Conservation (phyloP, 2,329 filamentous ascomycete species). For the Monosporascus sp. region DNA sequence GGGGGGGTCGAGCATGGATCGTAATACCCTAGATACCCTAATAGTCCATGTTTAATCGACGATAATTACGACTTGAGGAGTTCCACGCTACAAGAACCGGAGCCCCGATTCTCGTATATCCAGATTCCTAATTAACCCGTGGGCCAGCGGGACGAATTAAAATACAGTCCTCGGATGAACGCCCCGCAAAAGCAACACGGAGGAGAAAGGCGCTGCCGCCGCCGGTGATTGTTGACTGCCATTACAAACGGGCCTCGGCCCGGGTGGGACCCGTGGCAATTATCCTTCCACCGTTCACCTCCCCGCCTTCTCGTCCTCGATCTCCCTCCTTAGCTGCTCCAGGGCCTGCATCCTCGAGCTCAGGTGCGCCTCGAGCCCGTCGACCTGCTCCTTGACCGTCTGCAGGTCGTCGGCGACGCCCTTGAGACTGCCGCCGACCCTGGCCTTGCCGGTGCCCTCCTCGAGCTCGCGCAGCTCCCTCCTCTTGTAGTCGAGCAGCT, state of each 20-base stretch:
- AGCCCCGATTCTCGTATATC: too few relatives aligned
- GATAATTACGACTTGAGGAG: neutral
- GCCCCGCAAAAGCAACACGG: too few relatives aligned
- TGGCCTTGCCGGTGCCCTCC: constrained; percentile 61
- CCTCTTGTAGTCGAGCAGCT: constrained; percentile 91
- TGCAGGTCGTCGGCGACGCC: constrained; percentile 79
- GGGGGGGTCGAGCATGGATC: neutral
- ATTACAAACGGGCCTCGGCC: too few relatives aligned
- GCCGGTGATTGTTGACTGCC: too few relatives aligned
- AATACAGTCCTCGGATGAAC: too few relatives aligned
- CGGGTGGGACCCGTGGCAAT: neutral
- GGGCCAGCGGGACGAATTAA: too few relatives aligned
- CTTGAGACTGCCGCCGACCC: constrained; percentile 67
- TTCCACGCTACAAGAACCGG: too few relatives aligned
- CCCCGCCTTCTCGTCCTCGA: constrained; percentile 76
- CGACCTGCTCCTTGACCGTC: constrained; percentile 89
- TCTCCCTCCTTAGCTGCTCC: constrained; percentile 70
- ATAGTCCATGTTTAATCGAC: neutral
- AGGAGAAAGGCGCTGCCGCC: too few relatives aligned
- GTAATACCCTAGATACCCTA: neutral
- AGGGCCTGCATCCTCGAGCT: constrained; percentile 69
- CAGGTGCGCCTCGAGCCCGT: constrained; percentile 80
- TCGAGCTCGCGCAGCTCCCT: constrained; percentile 71
- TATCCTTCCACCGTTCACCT: constrained; percentile 26
- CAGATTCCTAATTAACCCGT: too few relatives aligned